phyloP scores from a whole-genome alignment of 1,139 yeast genomes.

The Protomyces lactucae-debilis region DNA sequence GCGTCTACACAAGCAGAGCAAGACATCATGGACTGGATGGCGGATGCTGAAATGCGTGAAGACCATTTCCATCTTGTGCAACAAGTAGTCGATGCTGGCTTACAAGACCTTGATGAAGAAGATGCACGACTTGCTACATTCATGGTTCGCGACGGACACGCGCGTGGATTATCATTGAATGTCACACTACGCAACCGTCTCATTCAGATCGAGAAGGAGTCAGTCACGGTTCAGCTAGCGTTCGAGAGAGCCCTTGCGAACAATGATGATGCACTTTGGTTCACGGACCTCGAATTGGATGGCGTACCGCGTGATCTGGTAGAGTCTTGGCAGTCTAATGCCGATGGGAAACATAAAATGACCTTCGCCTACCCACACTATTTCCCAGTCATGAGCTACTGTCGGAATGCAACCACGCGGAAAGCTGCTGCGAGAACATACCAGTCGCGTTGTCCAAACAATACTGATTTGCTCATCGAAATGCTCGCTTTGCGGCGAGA shows the following conservation, averaged over 20 bases:
- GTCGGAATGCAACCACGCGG: constrained; percentile 59
- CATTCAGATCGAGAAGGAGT: constrained; percentile 53
- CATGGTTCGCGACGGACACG: constrained; percentile 50
- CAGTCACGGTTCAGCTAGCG: constrained; percentile 54
- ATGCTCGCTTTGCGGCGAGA: constrained; percentile 59
- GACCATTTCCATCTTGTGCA: constrained; percentile 54
- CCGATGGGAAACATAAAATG: constrained; percentile 53
- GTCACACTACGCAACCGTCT: constrained; percentile 53
- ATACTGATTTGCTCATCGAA: constrained; percentile 55
- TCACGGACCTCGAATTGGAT: constrained; percentile 59
- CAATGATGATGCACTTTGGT: constrained; percentile 56
- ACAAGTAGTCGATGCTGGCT: constrained; percentile 24
- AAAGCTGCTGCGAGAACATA: constrained; percentile 60
- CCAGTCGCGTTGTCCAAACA: constrained; percentile 57
- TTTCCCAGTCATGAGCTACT: constrained; percentile 68
- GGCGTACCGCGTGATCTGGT: constrained; percentile 71
- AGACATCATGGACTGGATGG: constrained; percentile 47
- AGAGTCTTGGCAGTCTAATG: constrained; percentile 39
- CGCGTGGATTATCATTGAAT: constrained; percentile 65
- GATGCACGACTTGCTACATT: constrained; percentile 55
- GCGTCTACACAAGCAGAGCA: constrained; percentile 64
- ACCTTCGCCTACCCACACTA: constrained; percentile 78
- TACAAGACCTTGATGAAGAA: constrained; percentile 46
- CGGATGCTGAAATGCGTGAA: constrained; percentile 61
- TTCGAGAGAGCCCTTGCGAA: constrained; percentile 66